phyloP scores from a whole-genome alignment of 169 alveolate species.

The Eimeria acervulina region DNA sequence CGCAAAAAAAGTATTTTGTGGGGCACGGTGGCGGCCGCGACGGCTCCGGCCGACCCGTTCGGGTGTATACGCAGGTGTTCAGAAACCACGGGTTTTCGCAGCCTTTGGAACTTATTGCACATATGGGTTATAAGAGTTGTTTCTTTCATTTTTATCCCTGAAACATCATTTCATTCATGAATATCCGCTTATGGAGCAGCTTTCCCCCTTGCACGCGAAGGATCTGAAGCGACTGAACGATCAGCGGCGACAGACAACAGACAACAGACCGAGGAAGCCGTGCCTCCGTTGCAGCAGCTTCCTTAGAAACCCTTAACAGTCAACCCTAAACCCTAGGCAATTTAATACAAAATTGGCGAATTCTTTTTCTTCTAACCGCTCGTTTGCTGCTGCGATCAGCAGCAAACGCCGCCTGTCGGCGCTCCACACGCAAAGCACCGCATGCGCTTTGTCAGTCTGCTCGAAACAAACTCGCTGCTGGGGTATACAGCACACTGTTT shows the following conservation, averaged over 20 bases:
- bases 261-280: slow-evolving; percentile 10
- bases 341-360: neutral
- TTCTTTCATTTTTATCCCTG: neutral
- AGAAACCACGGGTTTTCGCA: neutral
- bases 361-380: neutral
- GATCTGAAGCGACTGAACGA: neutral
- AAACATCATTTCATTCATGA: neutral
- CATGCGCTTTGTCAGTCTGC: no score
- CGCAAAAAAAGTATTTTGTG: neutral
- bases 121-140: neutral
- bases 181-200: neutral
- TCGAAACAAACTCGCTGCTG: no score
- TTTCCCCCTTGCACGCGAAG: neutral
- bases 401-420: neutral
- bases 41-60: slow-evolving; percentile 39
- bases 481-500: no score
- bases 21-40: neutral
- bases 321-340: neutral
- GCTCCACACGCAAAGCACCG: neutral
- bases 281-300: neutral
- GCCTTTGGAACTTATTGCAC: neutral
- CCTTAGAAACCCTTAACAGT: neutral
- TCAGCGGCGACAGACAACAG: slow-evolving; percentile 4
- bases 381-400: neutral
- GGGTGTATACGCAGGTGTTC: neutral